phyloP scores from a whole-genome alignment of 805 yeast genomes.

The Brettanomyces bruxellensis region DNA sequence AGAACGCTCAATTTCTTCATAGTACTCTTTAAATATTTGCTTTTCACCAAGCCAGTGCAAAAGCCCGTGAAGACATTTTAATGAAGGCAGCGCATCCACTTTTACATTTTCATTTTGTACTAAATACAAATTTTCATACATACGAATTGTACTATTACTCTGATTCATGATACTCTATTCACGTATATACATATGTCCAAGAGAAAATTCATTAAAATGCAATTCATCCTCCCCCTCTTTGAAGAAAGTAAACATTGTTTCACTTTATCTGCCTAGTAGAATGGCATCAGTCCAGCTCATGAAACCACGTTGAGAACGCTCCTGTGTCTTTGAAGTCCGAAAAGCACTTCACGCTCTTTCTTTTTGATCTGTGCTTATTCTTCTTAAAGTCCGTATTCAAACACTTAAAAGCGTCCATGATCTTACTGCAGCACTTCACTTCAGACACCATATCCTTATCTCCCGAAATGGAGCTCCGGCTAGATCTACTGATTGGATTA shows the following conservation, averaged over 20 bases:
- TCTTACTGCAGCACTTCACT: background rate
- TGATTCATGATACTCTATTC: too few species aligned
- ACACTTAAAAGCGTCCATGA: background rate
- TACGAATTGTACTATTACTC: too few species aligned
- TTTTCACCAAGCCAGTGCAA: background rate
- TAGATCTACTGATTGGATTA: slow-evolving; percentile 16
- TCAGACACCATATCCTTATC: background rate
- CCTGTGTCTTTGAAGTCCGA: background rate
- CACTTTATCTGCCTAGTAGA: too few species aligned
- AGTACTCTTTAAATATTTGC: background rate
- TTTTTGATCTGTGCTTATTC: background rate
- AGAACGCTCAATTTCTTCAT: background rate
- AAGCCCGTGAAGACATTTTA: background rate
- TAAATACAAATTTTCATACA: too few species aligned
- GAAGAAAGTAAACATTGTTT: background rate
- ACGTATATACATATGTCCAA: too few species aligned
- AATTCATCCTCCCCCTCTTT: too few species aligned
- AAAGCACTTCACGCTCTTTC: background rate
- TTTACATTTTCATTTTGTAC: too few species aligned
- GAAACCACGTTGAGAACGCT: background rate
- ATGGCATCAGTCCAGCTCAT: background rate
- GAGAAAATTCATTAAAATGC: too few species aligned
- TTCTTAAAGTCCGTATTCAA: background rate
- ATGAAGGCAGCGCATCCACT: too few species aligned
- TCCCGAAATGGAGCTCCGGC: background rate